Evolutionary conservation across 2,329 filamentous ascomycete species (phyloP), one percentile per base, ranked within the genome.

Genomic region (Rugonectria rugulosa): DNA sequence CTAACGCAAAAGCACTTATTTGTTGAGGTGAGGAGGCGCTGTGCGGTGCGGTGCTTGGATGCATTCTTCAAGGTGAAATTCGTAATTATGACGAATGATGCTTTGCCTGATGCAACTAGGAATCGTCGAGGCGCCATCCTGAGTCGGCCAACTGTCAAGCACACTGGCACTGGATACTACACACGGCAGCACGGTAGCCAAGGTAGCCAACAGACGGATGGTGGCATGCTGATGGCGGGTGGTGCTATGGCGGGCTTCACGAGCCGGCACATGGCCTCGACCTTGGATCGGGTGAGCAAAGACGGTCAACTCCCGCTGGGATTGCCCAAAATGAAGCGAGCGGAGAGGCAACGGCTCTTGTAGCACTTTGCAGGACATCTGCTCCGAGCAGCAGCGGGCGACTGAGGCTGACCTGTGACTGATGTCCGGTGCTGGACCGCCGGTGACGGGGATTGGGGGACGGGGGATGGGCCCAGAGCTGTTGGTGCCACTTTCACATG

Each of bases 401-500:
- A 42, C n/a, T n/a, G n/a, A n/a, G n/a, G n/a, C n/a, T n/a, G n/a
- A n/a, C n/a, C n/a, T n/a, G n/a, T n/a, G n/a, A n/a, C n/a, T n/a
- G n/a, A n/a, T n/a, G n/a, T n/a, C n/a, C n/a, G n/a, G n/a, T n/a
- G n/a, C n/a, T n/a, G n/a, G n/a, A n/a, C n/a, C n/a, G n/a, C n/a
- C n/a, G n/a, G n/a, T n/a, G 23, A 10, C 19, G 8, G 19, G 6
- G 10, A n/a, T 27, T 15, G 19, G 12, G 37, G 23, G 17, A 8
- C 19, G 26, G n/a, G 38, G 19, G 17, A 41, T n/a, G 5, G 29
- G n/a, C 7, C 12, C 5, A 14, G 38, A 11, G 12, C n/a, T 41
- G 36, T 19, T 3, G 8, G 20, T 21, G 19, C 7, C 17, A 64
- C 66, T 69, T 66, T 69, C 67, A 69, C 67, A 69, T 69, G 67